Percentiles rank a stretch among this genome's conserved stretches.
Conservation (phyloP, 805 yeast genomes). For the Metschnikowia orientalis region DNA sequence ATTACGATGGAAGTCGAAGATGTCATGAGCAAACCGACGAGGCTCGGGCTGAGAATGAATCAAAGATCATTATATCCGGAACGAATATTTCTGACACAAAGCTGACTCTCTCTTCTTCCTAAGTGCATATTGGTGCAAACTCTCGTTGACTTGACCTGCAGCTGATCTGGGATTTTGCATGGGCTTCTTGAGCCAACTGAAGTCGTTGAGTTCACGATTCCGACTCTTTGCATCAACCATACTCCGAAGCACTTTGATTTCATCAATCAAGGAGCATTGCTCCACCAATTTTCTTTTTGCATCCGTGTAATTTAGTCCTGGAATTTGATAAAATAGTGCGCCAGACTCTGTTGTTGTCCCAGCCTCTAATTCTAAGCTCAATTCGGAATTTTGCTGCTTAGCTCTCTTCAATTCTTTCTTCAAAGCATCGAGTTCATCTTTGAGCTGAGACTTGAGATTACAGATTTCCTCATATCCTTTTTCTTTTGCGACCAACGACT, state of each 20-base stretch:
- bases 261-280: constrained; percentile 39
- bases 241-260: constrained; percentile 40
- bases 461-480: constrained; percentile 18
- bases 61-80: too few relatives aligned
- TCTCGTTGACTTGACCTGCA: too few relatives aligned
- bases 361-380: constrained; percentile 24
- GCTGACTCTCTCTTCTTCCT: too few relatives aligned
- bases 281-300: constrained; percentile 31
- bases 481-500: constrained; percentile 28
- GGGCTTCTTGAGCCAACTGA: constrained; percentile 2
- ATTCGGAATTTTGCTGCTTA: constrained; percentile 18
- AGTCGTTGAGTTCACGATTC: too few relatives aligned
- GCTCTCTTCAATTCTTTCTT: constrained; percentile 20
- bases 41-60: too few relatives aligned
- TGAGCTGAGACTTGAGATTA: constrained; percentile 8
- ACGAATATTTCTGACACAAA: too few relatives aligned
- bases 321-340: constrained; percentile 12
- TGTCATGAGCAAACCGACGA: too few relatives aligned
- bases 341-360: constrained; percentile 20
- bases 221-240: too few relatives aligned
- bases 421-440: constrained; percentile 14
- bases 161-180: too few relatives aligned
- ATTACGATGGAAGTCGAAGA: too few relatives aligned
- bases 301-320: constrained; percentile 28
- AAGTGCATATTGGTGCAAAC: too few relatives aligned